Conservation (phyloP, 176 grass and related monocot species). For the Poa annua region DNA sequence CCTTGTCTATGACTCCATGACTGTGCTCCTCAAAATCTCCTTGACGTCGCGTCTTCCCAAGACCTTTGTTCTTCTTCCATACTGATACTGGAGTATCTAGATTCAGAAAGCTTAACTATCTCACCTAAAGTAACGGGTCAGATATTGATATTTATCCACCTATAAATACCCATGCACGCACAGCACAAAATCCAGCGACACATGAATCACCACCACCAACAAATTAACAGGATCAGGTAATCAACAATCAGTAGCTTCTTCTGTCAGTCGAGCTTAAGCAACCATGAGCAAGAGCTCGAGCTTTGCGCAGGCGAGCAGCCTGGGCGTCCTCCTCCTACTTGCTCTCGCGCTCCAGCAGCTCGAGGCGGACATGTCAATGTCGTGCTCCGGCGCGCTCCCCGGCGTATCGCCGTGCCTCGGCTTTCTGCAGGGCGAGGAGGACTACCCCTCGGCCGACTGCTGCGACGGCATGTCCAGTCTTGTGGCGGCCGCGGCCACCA, state of each 20-base stretch:
- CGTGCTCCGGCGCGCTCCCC: conserved; percentile 33
- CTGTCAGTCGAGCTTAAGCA: background rate
- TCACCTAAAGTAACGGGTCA: conserved; percentile 18
- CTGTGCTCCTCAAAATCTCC: background rate
- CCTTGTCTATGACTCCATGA: no score
- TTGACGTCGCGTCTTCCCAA: conserved; percentile 6
- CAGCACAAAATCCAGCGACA: background rate
- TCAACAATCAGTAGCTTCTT: background rate
- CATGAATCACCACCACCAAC: background rate
- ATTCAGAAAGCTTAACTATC: background rate
- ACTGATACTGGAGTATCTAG: background rate
- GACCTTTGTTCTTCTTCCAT: background rate
- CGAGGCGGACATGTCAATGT: conserved; percentile 1
- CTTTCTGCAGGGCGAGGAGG: conserved; percentile 39
- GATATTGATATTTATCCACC: background rate
- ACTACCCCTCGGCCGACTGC: conserved; percentile 36
- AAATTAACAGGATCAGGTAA: background rate
- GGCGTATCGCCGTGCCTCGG: conserved; percentile 45
- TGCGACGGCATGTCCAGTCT: conserved; percentile 48
- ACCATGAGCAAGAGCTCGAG: conserved; percentile 35
- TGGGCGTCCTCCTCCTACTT: conserved; percentile 14
- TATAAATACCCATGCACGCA: conserved; percentile 35
- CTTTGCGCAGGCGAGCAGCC: background rate
- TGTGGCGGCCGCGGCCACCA: conserved; percentile 23
- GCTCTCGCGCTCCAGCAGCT: conserved; percentile 20